phyloP scores from a whole-genome alignment of 495 filamentous ascomycete genomes.

The Talaromyces adpressus region DNA sequence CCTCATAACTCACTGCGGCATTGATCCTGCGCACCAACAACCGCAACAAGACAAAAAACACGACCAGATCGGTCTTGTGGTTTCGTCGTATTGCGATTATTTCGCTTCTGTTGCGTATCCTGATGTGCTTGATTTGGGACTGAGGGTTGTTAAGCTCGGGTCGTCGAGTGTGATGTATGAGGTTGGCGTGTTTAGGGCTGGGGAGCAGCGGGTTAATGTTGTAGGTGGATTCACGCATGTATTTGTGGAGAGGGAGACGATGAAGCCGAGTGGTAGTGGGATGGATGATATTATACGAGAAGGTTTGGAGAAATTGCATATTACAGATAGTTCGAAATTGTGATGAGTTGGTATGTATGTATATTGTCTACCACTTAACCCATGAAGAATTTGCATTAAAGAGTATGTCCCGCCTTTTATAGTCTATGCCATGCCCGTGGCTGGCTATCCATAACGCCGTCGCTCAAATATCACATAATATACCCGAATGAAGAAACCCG shows the following conservation, averaged over 20 bases:
- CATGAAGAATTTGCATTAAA: background rate
- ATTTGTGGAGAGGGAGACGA: constrained; percentile 69
- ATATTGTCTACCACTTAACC: background rate
- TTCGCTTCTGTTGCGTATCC: constrained; percentile 81
- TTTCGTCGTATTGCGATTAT: constrained; percentile 76
- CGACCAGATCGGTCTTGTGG: constrained; percentile 69
- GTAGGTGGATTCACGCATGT: constrained; percentile 88
- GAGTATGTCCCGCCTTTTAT: background rate
- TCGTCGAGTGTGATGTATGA: constrained; percentile 91
- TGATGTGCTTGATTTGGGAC: constrained; percentile 68
- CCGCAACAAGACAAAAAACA: constrained; percentile 9
- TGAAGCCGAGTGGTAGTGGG: constrained; percentile 48
- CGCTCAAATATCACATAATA: background rate
- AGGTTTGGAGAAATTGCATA: constrained; percentile 42
- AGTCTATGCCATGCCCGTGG: background rate
- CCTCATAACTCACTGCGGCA: constrained; percentile 70
- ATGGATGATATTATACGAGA: constrained; percentile 38
- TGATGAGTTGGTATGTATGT: background rate
- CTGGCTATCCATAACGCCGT: constrained; percentile 2
- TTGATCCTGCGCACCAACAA: constrained; percentile 59
- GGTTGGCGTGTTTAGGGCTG: constrained; percentile 76
- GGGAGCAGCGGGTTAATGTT: constrained; percentile 66
- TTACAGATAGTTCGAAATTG: constrained; percentile 7
- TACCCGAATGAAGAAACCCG: background rate
- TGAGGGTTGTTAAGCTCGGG: constrained; percentile 77